phyloP scores from a whole-genome alignment of 169 alveolate species.

The Eimeria sp. region DNA sequence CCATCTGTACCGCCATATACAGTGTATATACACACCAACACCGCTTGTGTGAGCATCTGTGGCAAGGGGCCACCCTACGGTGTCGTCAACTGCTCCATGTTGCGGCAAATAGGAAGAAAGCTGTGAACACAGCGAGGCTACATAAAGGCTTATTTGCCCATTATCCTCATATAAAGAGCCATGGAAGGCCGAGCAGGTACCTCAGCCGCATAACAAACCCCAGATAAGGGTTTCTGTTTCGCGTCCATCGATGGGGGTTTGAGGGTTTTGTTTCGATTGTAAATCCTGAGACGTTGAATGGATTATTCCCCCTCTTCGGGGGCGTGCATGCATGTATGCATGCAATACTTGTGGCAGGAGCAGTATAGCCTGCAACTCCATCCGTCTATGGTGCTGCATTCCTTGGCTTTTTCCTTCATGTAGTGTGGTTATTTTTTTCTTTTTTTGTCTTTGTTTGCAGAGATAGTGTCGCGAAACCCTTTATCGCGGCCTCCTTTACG shows the following conservation, averaged over 20 bases:
- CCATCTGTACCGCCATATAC: not conserved
- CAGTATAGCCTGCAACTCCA: too few species aligned
- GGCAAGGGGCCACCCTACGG: not conserved
- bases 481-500: constrained; percentile 72
- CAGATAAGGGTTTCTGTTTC: too few species aligned
- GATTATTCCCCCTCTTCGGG: too few species aligned
- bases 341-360: too few species aligned
- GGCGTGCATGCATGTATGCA: too few species aligned
- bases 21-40: not conserved
- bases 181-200: constrained; percentile 32
- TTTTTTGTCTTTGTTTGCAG: not conserved
- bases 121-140: not conserved
- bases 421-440: too few species aligned
- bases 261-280: too few species aligned
- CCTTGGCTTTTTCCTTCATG: not conserved
- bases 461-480: constrained; percentile 30
- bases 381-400: not conserved
- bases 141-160: not conserved
- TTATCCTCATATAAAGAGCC: not conserved
- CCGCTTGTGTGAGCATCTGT: not conserved
- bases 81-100: not conserved
- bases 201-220: too few species aligned
- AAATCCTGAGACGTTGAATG: too few species aligned
- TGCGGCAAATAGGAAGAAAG: not conserved
- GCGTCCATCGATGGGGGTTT: too few species aligned